Conservation (phyloP, 2,329 filamentous ascomycete genomes). For the Colletotrichum neosansevieriae region DNA sequence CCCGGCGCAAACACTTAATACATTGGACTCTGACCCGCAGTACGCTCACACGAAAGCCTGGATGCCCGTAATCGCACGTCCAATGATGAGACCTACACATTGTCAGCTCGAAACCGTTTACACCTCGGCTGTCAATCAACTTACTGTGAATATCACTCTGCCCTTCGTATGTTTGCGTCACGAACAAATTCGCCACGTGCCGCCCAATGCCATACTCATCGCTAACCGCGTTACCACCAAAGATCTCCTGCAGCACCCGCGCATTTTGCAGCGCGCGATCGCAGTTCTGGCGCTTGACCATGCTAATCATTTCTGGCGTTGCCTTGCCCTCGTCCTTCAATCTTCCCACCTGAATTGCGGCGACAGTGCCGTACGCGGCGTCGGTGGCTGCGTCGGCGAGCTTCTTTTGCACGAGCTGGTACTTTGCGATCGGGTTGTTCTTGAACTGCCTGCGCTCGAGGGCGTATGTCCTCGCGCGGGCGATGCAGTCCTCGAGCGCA, state of each 20-base stretch:
- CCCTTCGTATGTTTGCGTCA: constrained; percentile 97
- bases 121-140: constrained; percentile 51
- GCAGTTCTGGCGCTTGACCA: constrained; percentile 99
- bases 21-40: neutral
- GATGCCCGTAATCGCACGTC: constrained; percentile 77
- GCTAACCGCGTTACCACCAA: constrained; percentile 97
- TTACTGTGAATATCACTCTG: constrained; percentile 97
- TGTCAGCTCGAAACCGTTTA: constrained; percentile 44
- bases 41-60: constrained; percentile 78
- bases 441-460: constrained; percentile 97
- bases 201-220: constrained; percentile 96
- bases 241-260: constrained; percentile 89
- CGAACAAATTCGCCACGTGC: constrained; percentile 95
- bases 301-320: constrained; percentile 93
- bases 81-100: constrained; percentile 72
- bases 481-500: constrained; percentile 91
- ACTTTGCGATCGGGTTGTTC: constrained; percentile 92
- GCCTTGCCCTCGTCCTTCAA: constrained; percentile 92
- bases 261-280: constrained; percentile 87
- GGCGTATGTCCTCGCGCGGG: constrained; percentile 85
- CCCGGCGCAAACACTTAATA: constrained; percentile 1
- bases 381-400: constrained; percentile 92
- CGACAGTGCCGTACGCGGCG: constrained; percentile 89
- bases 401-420: constrained; percentile 98
- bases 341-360: constrained; percentile 89